A percentile compares a stretch with the other conserved stretches of the same genome.
Conservation (phyloP, 1,284 basidiomycete species). For the Mrakiaceae sp. region DNA sequence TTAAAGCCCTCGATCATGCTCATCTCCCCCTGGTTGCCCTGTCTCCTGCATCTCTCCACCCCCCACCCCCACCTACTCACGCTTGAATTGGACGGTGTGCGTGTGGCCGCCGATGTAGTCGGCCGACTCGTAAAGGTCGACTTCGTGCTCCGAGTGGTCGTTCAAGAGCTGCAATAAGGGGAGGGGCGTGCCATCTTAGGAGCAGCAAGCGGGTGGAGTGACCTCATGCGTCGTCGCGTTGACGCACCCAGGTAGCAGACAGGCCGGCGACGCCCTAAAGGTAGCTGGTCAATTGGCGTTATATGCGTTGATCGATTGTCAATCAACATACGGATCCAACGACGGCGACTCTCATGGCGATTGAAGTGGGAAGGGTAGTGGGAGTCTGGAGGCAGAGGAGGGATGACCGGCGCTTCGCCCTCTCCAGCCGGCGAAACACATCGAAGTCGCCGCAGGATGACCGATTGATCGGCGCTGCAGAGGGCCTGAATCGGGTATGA, state of each 20-base stretch:
- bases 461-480: no score
- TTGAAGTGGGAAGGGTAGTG: no score
- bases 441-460: no score
- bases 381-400: no score
- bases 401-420: no score
- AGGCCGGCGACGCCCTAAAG: constrained; percentile 56
- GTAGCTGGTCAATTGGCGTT: no score
- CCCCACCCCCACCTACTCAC: constrained; percentile 20
- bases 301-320: no score
- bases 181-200: background rate
- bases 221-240: background rate
- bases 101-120: constrained; percentile 63
- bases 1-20: background rate
- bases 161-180: constrained; percentile 45
- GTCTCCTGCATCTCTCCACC: constrained; percentile 25
- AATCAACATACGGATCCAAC: constrained; percentile 44
- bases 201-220: background rate
- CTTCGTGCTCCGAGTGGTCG: constrained; percentile 64
- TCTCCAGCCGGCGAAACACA: no score
- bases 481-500: no score
- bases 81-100: constrained; percentile 54
- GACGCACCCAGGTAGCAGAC: constrained; percentile 58
- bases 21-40: constrained; percentile 27
- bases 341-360: constrained; percentile 48
- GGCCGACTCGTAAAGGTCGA: constrained; percentile 65